These are phyloP conservation scores for Fusarium drepaniforme DNA, from an alignment of 2,329 filamentous ascomycete species.

Conservation along the genomic window DNA sequence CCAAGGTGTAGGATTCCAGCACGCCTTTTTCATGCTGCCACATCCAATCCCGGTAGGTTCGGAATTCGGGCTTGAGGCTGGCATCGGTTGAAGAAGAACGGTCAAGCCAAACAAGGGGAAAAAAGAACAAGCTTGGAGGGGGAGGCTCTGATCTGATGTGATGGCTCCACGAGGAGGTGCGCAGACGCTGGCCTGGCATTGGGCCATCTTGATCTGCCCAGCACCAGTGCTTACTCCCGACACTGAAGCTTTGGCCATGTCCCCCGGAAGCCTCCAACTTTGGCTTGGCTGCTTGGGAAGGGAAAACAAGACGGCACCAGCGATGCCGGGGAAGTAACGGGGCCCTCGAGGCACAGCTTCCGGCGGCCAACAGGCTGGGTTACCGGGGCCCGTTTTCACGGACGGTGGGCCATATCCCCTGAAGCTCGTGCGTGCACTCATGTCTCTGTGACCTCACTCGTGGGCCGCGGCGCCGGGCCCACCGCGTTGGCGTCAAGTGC, in stretches of 20 bases:
- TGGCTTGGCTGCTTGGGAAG: background rate
- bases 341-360: conserved; percentile 20
- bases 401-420: conserved; percentile 22
- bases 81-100: conserved; percentile 7
- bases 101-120: background rate
- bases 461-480: conserved; percentile 7
- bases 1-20: background rate
- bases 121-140: conserved; percentile 4
- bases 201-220: conserved; percentile 35
- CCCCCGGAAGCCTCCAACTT: conserved; percentile 6
- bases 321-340: conserved; percentile 24
- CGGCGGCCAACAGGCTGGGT: conserved; percentile 42
- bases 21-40: conserved; percentile 9
- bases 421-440: conserved; percentile 20
- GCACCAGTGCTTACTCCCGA: conserved; percentile 23
- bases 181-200: conserved; percentile 25
- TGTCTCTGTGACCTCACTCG: conserved; percentile 25
- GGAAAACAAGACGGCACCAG: conserved; percentile 2
- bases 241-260: conserved; percentile 26
- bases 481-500: conserved; percentile 26
- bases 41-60: background rate
- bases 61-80: background rate
- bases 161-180: conserved; percentile 20
- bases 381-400: conserved; percentile 36
- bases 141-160: conserved; percentile 8